These are phyloP conservation scores for Acacia crassicarpa DNA, from an alignment of 306 rosid species.

Conservation along the genomic window DNA sequence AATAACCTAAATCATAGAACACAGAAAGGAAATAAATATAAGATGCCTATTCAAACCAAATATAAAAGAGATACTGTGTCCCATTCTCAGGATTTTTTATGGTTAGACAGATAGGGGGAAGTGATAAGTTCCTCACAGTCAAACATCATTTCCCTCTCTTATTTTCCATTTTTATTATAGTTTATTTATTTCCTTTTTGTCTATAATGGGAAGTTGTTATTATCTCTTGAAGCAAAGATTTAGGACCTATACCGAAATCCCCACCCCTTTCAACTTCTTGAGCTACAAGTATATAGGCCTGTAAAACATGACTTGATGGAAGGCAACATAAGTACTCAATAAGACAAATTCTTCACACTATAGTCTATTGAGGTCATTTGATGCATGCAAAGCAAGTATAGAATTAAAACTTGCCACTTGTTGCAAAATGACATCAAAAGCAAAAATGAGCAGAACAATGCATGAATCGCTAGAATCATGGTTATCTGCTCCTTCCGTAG, in stretches of 20 bases:
- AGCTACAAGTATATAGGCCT: background rate
- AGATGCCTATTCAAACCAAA: background rate
- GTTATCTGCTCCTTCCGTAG: background rate
- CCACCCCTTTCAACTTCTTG: background rate
- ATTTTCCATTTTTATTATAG: too few species aligned
- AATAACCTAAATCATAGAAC: conserved; percentile 49
- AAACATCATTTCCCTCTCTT: background rate
- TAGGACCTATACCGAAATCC: background rate
- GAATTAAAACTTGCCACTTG: background rate
- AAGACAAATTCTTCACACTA: background rate
- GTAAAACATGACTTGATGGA: background rate
- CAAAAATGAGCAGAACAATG: background rate
- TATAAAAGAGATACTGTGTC: conserved; percentile 1
- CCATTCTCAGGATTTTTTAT: background rate
- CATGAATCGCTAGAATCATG: background rate
- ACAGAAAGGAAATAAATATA: background rate
- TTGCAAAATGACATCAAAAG: background rate
- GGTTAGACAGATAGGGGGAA: background rate
- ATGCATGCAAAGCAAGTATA: background rate
- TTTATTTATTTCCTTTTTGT: too few species aligned
- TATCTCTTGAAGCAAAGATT: background rate
- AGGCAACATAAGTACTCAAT: background rate
- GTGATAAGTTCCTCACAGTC: background rate
- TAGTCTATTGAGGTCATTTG: background rate
- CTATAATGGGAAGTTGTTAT: background rate